phyloP scores from a whole-genome alignment of 2,329 filamentous ascomycete genomes.

The Alternaria consortialis region DNA sequence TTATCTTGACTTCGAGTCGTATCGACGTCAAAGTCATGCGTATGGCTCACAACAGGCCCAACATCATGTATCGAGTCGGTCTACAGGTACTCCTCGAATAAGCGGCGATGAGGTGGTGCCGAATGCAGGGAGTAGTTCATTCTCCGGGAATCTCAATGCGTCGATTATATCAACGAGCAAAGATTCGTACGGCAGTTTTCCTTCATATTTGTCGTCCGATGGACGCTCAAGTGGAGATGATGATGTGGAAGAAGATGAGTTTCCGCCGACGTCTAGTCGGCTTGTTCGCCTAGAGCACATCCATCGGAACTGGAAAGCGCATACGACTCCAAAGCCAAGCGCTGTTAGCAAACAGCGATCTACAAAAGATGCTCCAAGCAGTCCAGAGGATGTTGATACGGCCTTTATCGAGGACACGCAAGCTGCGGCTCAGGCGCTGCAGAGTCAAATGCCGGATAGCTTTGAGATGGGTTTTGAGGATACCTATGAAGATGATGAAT shows the following conservation, averaged over 20 bases:
- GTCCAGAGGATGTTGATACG: conserved; percentile 15
- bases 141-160: background rate
- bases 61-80: background rate
- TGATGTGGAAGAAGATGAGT: conserved; percentile 10
- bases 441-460: conserved; percentile 52
- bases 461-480: conserved; percentile 34
- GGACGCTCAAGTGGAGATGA: background rate
- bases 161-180: conserved; percentile 30
- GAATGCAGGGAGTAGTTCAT: background rate
- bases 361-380: background rate
- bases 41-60: background rate
- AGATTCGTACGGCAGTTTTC: conserved; percentile 49
- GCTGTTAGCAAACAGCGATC: background rate
- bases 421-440: conserved; percentile 50
- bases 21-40: background rate
- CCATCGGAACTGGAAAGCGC: conserved; percentile 35
- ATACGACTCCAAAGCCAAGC: conserved; percentile 20
- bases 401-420: conserved; percentile 56
- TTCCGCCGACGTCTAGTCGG: conserved; percentile 26
- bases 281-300: conserved; percentile 40
- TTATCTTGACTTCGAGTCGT: conserved; percentile 51
- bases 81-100: background rate
- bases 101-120: background rate
- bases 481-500: conserved; percentile 3
- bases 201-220: conserved; percentile 32